Percentiles rank a stretch among this genome's conserved stretches.
phyloP scores from a whole-genome alignment of 345 rosid genomes.

The Carallia pectinifolia region DNA sequence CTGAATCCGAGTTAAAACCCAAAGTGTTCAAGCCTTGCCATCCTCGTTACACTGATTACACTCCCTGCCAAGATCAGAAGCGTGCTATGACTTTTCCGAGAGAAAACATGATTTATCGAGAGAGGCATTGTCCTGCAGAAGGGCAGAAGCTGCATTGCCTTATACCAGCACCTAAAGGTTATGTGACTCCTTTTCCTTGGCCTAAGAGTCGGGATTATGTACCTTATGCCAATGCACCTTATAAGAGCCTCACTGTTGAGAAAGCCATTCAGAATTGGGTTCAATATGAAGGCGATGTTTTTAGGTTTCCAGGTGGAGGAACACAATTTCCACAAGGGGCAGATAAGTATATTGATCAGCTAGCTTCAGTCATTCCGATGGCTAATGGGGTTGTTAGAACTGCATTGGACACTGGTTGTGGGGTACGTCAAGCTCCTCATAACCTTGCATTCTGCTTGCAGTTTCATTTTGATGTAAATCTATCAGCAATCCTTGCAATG shows the following conservation, averaged over 20 bases:
- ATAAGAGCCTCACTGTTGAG: conserved; percentile 95
- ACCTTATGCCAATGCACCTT: conserved; percentile 97
- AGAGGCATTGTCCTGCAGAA: conserved; percentile 85
- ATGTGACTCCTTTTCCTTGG: conserved; percentile 95
- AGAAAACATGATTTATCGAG: conserved; percentile 84
- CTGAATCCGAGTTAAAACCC: conserved; percentile 50
- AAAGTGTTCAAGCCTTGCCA: conserved; percentile 67
- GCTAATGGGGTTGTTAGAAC: conserved; percentile 91
- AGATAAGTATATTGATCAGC: conserved; percentile 89
- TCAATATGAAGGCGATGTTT: conserved; percentile 91
- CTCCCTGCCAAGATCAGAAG: conserved; percentile 95
- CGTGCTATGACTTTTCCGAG: conserved; percentile 98
- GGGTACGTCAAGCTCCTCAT: conserved; percentile 53
- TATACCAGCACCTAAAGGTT: conserved; percentile 91
- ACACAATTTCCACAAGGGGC: conserved; percentile 99
- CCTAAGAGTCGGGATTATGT: conserved; percentile 98
- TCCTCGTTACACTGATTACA: conserved; percentile 71
- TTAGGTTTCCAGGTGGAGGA: conserved; percentile 98
- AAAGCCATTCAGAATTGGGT: conserved; percentile 99
- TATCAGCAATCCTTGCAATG: neutral
- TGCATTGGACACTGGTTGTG: conserved; percentile 96
- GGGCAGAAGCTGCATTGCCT: conserved; percentile 75
- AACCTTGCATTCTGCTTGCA: neutral
- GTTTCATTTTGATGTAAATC: neutral
- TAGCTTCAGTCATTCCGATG: conserved; percentile 87